Evolutionary conservation across 2,329 filamentous ascomycete genomes (phyloP), one percentile per base, ranked within the genome.

Genomic region (Epichloe gansuensis): DNA sequence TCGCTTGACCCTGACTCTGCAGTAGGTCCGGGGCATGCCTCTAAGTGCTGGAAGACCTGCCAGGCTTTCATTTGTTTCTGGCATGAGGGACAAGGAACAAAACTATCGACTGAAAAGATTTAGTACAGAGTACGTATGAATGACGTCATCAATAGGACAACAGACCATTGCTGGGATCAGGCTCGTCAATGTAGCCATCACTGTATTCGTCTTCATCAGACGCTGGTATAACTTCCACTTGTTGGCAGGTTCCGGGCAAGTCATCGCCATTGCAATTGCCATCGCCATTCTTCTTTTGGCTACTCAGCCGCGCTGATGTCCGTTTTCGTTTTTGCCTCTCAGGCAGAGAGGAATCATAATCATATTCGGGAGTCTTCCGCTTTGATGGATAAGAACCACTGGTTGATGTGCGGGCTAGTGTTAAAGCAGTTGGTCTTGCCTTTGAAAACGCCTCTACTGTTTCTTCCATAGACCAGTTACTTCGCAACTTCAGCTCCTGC

Each of bases 71-170:
- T 95, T 49, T 82, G 78, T 59, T 72, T 76, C 48, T 74, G 72
- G 64, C 93, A 98, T 17, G 91, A 84, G 0, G 93, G 93, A 64
- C 93, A 98, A 41, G 80, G 75, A 1, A 90, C 87, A 13, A 93
- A 72, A 3, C 87, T 89, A 59, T 93, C 86, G 31, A 85, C 82
- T 51, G n/a, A 15, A 15, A 44, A 31, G 52, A 43, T 45, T 51
- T 41, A 47, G 43, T 44, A 50, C 40, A 27, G 8, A 35, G 13
- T 23, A 8, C 35, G 12, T 13, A 11, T 7, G 2, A 17, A 12
- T 15, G 4, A 40, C 3, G n/a, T 23, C 5, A 38, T 21, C 13
- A 21, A 31, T 8, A 35, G 8, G 49, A 58, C 51, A 56, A 63
- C 63, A 55, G 42, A 54, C 52, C 41, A 41, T 62, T 57, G 15